Conservation (phyloP, 2,329 filamentous ascomycete genomes). For the Sclerotinia trifoliorum region DNA sequence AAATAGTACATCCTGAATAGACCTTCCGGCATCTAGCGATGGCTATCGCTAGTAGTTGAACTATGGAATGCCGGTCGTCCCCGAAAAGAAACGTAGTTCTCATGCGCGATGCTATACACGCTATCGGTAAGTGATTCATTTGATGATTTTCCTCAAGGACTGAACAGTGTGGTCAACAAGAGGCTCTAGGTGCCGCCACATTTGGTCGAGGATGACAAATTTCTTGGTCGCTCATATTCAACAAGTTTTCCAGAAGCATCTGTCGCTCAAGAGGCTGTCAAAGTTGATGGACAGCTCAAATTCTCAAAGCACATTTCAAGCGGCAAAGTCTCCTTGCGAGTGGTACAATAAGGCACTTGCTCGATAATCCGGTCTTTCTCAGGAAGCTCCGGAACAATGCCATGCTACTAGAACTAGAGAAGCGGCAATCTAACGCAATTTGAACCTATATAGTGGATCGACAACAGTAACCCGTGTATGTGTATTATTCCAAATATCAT, state of each 20-base stretch:
- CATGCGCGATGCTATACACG: background rate
- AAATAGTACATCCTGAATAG: background rate
- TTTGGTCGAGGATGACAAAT: background rate
- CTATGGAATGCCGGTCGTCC: background rate
- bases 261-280: background rate
- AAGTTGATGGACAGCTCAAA: background rate
- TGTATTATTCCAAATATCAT: too few relatives aligned
- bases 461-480: too few relatives aligned
- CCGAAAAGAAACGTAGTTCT: background rate
- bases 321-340: constrained; percentile 45
- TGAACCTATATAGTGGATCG: background rate
- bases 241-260: background rate
- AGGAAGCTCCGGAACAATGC: too few relatives aligned
- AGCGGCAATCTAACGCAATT: constrained; percentile 34
- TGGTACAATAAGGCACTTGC: constrained; percentile 42
- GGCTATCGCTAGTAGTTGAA: background rate
- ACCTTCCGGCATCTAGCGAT: background rate
- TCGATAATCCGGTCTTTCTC: constrained; percentile 29
- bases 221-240: background rate
- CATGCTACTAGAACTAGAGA: too few relatives aligned
- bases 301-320: background rate
- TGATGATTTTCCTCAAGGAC: background rate
- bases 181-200: background rate
- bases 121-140: background rate
- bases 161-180: background rate